These are phyloP conservation scores for Leccinum rimulosum DNA, from an alignment of 768 basidiomycete genomes.

Conservation along the genomic window DNA sequence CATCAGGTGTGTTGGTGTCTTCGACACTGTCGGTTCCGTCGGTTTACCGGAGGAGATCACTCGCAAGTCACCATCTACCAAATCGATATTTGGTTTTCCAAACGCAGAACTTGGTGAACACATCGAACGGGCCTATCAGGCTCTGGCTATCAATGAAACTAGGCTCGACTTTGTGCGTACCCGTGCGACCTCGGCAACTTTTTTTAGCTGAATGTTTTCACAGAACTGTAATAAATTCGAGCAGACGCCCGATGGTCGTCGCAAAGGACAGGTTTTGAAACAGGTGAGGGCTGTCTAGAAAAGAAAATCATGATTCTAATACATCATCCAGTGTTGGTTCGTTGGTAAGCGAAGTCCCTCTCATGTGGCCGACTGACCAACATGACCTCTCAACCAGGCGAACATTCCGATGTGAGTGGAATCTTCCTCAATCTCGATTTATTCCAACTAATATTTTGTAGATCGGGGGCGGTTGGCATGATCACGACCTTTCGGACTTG, in stretches of 20 bases:
- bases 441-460: slow-evolving; percentile 22
- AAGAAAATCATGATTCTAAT: slow-evolving; percentile 5
- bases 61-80: slow-evolving; percentile 40
- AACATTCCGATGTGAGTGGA: slow-evolving; percentile 25
- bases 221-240: slow-evolving; percentile 64
- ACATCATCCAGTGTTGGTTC: slow-evolving; percentile 61
- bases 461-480: slow-evolving; percentile 69
- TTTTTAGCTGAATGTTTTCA: background rate
- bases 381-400: slow-evolving; percentile 22
- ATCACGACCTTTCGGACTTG: slow-evolving; percentile 67
- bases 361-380: background rate
- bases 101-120: slow-evolving; percentile 60
- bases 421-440: background rate
- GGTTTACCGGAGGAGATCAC: slow-evolving; percentile 68
- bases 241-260: slow-evolving; percentile 50
- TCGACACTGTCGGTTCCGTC: slow-evolving; percentile 74
- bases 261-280: slow-evolving; percentile 56
- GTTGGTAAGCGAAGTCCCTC: slow-evolving; percentile 41
- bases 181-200: background rate
- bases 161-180: slow-evolving; percentile 63
- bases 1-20: slow-evolving; percentile 65
- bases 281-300: slow-evolving; percentile 42
- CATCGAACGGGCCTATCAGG: slow-evolving; percentile 64
- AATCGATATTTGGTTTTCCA: slow-evolving; percentile 62
- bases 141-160: slow-evolving; percentile 65